Base-by-base conservation (phyloP, 768 basidiomycete species). In the Russula lepida region DNA sequence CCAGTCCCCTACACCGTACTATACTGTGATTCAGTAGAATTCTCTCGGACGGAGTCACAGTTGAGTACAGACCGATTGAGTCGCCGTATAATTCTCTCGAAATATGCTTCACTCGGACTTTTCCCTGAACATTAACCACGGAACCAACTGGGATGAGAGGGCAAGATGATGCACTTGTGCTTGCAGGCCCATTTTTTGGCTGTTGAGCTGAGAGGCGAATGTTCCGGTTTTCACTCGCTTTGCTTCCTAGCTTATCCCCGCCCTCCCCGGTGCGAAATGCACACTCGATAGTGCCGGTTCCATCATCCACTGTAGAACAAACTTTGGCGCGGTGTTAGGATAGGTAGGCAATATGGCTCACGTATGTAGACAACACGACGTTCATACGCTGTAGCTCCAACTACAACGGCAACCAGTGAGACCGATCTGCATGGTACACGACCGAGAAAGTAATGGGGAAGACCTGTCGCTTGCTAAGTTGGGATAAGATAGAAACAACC, bases 211-310 rank as follows among this genome's bases (percentile, higher is more conserved):
- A n/a, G n/a, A 21, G 19, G 13, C 2, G 15, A 28, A 32, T 5
- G 23, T 1, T 19, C 28, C 15, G 35, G 2, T 28, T 33, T 25
- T 23, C 30, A 25, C 13, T 54, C 39, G 44, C 1, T 30, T 35
- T 35, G n/a, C 6, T 39, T 27, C 39, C 30, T 13, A 46, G 54
- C 13, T 27, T 35, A 30, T 21, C 46, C 30, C 54, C 37, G 11
- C 41, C 37, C 37, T 58, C 46, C 4, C 54, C 50, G 23, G 17
- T 8, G 6, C 73, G 75, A 68, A 82, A 78, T 3, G 75, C 68
- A 67, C 89, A 91, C 49, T 91, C 88, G 27, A 92, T 76, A 4
- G 86, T 83, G 30, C 75, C 83, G 1, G 88, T 86, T 6, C 88
- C 87, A 66, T 92, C 89, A 68, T 92, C 89, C 60, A 91, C 87